phyloP scores from a whole-genome alignment of 257 asterid species.

The Capsicum chinense region DNA sequence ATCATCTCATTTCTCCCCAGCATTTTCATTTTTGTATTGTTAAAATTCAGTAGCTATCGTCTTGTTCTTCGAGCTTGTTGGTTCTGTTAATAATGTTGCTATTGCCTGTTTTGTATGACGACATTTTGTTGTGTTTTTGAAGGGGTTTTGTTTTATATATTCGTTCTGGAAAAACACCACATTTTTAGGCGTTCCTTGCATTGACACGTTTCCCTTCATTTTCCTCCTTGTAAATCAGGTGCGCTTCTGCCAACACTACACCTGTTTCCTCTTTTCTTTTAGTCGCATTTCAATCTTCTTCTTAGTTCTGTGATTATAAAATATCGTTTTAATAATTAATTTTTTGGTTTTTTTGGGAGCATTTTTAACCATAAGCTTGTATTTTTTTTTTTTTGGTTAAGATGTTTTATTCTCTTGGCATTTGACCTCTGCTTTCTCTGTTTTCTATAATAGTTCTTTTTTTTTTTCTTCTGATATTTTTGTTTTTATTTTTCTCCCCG shows the following conservation, averaged over 20 bases:
- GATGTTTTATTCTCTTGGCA: neutral
- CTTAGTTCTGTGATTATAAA: neutral
- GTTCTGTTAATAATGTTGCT: neutral
- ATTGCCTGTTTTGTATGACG: neutral
- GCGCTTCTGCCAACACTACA: neutral
- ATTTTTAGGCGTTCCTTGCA: neutral
- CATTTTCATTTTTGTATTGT: neutral
- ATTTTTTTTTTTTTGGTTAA: neutral
- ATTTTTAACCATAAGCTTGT: neutral
- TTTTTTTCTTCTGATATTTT: neutral
- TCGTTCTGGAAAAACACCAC: neutral
- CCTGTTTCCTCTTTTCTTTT: neutral
- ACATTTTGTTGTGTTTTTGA: neutral
- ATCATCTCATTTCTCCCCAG: neutral
- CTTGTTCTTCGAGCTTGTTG: slow-evolving; percentile 27
- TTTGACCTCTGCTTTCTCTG: neutral
- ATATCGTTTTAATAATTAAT: neutral
- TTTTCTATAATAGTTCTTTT: neutral
- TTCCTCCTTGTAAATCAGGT: neutral
- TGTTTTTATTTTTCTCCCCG: neutral
- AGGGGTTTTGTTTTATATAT: neutral
- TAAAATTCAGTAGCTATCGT: neutral
- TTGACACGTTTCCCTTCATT: slow-evolving; percentile 4
- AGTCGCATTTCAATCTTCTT: slow-evolving; percentile 15
- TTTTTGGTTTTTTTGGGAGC: neutral